Conservation (phyloP, 345 rosid genomes). For the Geranium rotundifolium region DNA sequence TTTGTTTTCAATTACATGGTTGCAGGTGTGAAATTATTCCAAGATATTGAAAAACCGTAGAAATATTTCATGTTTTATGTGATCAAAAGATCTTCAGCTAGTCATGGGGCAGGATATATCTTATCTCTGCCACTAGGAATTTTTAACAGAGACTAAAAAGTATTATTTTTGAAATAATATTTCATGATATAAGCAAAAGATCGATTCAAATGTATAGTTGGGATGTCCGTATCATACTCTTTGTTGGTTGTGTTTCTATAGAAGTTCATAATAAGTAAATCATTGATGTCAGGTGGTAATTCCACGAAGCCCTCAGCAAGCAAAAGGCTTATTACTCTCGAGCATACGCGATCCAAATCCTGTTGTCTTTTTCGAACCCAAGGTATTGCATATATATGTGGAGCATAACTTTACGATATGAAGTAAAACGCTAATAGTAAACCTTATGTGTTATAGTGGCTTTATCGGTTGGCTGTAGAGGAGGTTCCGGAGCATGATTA, state of each 20-base stretch:
- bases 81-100: too few relatives aligned
- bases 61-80: too few relatives aligned
- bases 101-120: neutral
- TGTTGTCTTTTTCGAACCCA: conserved; percentile 81
- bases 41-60: neutral
- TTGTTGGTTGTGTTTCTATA: neutral
- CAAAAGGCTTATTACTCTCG: conserved; percentile 76
- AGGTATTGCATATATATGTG: conserved; percentile 27
- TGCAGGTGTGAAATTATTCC: neutral
- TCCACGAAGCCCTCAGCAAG: conserved; percentile 78
- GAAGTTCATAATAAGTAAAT: neutral
- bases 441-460: conserved; percentile 42
- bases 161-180: neutral
- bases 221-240: neutral
- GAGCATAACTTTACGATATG: conserved; percentile 5
- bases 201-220: neutral
- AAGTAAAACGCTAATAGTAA: conserved; percentile 1
- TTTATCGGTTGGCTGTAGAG: conserved; percentile 77
- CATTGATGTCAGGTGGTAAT: conserved; percentile 51
- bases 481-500: conserved; percentile 85
- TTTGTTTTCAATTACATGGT: neutral
- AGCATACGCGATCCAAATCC: conserved; percentile 79
- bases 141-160: too few relatives aligned
- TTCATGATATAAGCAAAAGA: neutral
- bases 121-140: too few relatives aligned